Percentiles rank a stretch among this genome's conserved stretches.
Evolutionary conservation across 1,284 basidiomycete species (phyloP).

Genomic region (Phellinidium pouzarii): DNA sequence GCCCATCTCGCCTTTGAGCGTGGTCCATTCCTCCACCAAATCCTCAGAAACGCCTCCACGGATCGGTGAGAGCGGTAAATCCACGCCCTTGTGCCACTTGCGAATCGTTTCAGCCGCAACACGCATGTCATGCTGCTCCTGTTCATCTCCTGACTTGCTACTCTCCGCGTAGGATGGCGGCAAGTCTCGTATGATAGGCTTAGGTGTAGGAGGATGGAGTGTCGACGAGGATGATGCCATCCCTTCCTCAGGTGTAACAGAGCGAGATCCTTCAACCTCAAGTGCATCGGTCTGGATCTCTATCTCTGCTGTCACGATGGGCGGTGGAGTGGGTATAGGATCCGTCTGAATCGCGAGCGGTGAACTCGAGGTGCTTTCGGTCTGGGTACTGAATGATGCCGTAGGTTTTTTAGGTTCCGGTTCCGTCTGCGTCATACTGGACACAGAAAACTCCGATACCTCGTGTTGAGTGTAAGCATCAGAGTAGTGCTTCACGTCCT

Average conservation of each 20-base stretch:
- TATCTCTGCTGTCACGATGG: conserved; percentile 17
- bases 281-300: conserved; percentile 39
- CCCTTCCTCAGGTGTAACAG: conserved; percentile 37
- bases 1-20: conserved; percentile 70
- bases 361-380: conserved; percentile 22
- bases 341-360: conserved; percentile 29
- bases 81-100: conserved; percentile 58
- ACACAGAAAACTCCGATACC: conserved; percentile 38
- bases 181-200: conserved; percentile 43
- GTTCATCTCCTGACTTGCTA: conserved; percentile 33
- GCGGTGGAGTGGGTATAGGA: conserved; percentile 31
- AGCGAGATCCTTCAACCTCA: conserved; percentile 34
- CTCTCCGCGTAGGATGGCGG: conserved; percentile 66
- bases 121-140: conserved; percentile 44
- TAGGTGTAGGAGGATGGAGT: conserved; percentile 58
- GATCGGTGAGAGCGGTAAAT: conserved; percentile 45
- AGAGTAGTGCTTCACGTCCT: conserved; percentile 64
- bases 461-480: conserved; percentile 66
- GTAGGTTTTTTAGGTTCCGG: conserved; percentile 25
- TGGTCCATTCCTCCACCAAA: conserved; percentile 61
- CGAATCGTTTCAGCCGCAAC: conserved; percentile 53
- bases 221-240: conserved; percentile 69
- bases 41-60: conserved; percentile 54
- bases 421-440: conserved; percentile 33
- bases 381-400: conserved; percentile 26